Conservation (phyloP, 2,329 filamentous ascomycete species). For the Metarhizium album region DNA sequence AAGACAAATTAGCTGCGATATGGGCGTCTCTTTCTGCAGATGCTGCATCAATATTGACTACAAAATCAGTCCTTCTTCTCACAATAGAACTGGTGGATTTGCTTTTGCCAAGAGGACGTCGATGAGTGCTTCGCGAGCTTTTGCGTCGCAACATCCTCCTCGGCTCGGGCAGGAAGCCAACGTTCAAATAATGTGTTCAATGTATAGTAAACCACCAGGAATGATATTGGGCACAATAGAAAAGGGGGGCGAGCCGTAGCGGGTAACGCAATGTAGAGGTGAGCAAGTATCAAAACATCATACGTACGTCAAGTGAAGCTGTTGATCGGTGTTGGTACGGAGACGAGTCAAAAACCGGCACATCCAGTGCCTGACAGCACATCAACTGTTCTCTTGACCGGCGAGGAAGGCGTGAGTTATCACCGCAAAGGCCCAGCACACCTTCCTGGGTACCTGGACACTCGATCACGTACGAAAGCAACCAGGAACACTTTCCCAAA, state of each 20-base stretch:
- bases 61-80: constrained; percentile 26
- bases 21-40: constrained; percentile 48
- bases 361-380: not conserved
- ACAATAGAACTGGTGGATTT: constrained; percentile 41
- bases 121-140: constrained; percentile 31
- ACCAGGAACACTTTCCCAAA: not conserved
- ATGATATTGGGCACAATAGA: not conserved
- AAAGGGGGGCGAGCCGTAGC: not conserved
- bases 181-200: not conserved
- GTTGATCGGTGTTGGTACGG: not conserved
- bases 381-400: not conserved
- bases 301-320: not conserved
- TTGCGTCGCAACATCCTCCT: constrained; percentile 40
- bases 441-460: too few species aligned
- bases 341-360: not conserved
- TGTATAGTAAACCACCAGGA: not conserved
- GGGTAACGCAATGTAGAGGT: not conserved
- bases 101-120: constrained; percentile 34
- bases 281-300: not conserved
- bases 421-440: not conserved
- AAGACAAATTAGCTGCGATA: constrained; percentile 51
- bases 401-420: not conserved
- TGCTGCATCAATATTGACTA: constrained; percentile 38
- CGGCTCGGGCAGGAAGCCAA: not conserved
- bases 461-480: not conserved